Evolutionary conservation across 768 basidiomycete genomes (phyloP), one percentile per base, ranked within the genome.

Genomic region (Saitozyma sp.): DNA sequence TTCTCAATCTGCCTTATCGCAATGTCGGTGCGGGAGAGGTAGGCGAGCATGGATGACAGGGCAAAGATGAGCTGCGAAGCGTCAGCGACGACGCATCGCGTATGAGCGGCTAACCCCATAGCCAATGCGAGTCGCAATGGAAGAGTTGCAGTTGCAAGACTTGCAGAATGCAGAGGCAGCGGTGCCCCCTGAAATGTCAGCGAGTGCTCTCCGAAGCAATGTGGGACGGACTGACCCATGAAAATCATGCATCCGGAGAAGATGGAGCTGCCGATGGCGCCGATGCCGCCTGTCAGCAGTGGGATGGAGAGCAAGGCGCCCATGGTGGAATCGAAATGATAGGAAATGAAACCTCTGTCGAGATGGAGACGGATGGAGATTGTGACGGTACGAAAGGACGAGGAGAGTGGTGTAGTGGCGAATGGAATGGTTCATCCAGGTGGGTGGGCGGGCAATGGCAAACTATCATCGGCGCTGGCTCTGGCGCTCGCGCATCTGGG

Each of bases 121-220:
- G 41, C 94, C 94, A 61, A 97, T 88, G 74, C 94, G 88, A 50
- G 94, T 97, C 0, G 96, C 96, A 70, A 99, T 97, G 0, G 92
- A 95, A 9, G 92, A 95, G 78, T 98, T 97, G 82, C 96, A 99
- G 78, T 98, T 98, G 81, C 95, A 99, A 40, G 90, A 92, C 83
- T 96, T 97, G 85, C 88, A 93, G 82, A 96, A 91, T 86, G 95
- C 92, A 42, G 91, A 92, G 4, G 94, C 93, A 87, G 80, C 71
- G n/a, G 67, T 76, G 20, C 72, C 66, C 11, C 67, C 65, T 67
- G 62, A 8, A n/a, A 1, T 20, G 48, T 52, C 8, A 63, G 56
- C 55, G 39, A 38, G 42, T 48, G 41, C 51, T 67, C 63, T 39
- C 29, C 37, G 46, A 48, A 40, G 54, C 49, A 56, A 14, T 19